Evolutionary conservation across 257 asterid genomes (phyloP).

Genomic region (Echium plantagineum): DNA sequence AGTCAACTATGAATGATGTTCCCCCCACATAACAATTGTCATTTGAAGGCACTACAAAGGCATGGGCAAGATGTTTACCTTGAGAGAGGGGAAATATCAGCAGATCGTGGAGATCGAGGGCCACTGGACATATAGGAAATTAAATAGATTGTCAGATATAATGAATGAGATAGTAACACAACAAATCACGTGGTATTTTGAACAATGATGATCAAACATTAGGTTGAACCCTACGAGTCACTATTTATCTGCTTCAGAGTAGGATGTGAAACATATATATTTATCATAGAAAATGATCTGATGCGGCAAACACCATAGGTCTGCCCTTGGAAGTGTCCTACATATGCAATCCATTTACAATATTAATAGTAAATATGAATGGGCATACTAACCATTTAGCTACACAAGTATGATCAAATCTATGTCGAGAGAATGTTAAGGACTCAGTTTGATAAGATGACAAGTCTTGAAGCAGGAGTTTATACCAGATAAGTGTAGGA

Average conservation of each 20-base stretch:
- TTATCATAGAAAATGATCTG: background rate
- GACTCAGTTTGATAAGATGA: background rate
- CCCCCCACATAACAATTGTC: background rate
- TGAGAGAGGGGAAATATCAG: constrained; percentile 40
- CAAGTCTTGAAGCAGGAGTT: background rate
- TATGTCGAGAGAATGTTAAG: background rate
- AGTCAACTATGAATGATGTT: background rate
- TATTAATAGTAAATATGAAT: too few species aligned
- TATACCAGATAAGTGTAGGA: background rate
- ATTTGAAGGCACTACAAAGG: background rate
- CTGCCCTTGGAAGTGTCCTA: too few species aligned
- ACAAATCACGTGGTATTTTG: background rate
- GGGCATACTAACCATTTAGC: too few species aligned
- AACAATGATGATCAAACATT: background rate
- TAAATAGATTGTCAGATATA: constrained; percentile 16
- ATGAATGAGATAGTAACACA: background rate
- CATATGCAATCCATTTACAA: too few species aligned
- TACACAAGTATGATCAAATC: background rate
- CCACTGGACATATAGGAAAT: constrained; percentile 30
- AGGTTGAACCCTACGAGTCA: too few species aligned
- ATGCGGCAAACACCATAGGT: background rate
- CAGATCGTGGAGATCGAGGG: constrained; percentile 52
- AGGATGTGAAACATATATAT: background rate
- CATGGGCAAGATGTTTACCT: constrained; percentile 28
- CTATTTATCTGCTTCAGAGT: too few species aligned